These are phyloP conservation scores for Claviceps sp. DNA, from an alignment of 2,329 filamentous ascomycete species.

Conservation along the genomic window DNA sequence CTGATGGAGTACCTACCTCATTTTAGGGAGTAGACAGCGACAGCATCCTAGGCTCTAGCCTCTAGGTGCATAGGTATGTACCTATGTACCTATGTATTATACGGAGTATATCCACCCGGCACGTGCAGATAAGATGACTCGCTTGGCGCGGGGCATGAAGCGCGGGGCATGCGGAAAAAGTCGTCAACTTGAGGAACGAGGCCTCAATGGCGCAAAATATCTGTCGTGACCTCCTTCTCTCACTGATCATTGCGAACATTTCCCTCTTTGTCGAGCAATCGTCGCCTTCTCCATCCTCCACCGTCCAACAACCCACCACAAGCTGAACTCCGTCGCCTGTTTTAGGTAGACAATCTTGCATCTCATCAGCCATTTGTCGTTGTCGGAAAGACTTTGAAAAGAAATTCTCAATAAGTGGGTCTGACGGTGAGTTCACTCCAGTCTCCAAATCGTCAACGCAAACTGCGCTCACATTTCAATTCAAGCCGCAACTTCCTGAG, in stretches of 20 bases:
- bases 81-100: too few relatives aligned
- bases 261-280: neutral
- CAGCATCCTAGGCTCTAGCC: too few relatives aligned
- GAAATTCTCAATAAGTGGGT: neutral
- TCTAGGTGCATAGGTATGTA: too few relatives aligned
- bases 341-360: neutral
- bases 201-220: too few relatives aligned
- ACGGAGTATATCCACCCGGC: neutral
- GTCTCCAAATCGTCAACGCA: neutral
- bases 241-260: neutral
- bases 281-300: neutral
- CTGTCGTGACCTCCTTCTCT: too few relatives aligned
- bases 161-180: neutral
- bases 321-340: neutral
- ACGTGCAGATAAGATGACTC: slow-evolving; percentile 3
- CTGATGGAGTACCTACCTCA: neutral
- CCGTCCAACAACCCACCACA: neutral
- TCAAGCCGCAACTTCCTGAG: neutral
- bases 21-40: too few relatives aligned
- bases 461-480: neutral
- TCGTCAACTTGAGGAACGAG: too few relatives aligned
- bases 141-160: neutral
- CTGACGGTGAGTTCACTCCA: neutral
- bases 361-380: neutral
- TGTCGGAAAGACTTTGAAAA: neutral